Conservation (phyloP, 169 alveolate genomes). For the Babesia sp. region DNA sequence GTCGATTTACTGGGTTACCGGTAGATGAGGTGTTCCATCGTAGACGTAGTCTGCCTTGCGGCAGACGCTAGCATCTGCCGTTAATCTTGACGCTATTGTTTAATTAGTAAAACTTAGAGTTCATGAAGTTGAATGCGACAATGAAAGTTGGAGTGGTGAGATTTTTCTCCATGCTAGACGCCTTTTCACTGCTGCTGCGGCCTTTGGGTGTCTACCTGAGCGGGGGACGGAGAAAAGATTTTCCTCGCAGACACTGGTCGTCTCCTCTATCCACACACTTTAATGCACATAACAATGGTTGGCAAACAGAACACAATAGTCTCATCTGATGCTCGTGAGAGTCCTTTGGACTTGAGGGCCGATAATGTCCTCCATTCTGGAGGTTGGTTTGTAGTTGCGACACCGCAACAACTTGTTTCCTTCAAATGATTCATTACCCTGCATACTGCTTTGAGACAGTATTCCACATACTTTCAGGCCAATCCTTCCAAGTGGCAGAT, state of each 20-base stretch:
- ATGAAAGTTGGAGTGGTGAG: not conserved
- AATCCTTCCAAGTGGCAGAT: not conserved
- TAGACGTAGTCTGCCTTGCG: too few species aligned
- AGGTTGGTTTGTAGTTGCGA: not conserved
- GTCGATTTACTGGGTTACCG: too few species aligned
- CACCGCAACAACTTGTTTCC: not conserved
- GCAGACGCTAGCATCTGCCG: too few species aligned
- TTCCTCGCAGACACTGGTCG: not conserved
- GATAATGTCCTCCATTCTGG: not conserved
- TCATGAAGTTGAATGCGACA: too few species aligned
- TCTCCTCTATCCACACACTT: not conserved
- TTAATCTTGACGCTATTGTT: too few species aligned
- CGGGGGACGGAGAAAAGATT: not conserved
- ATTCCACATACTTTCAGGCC: not conserved
- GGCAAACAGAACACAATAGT: not conserved
- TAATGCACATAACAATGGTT: not conserved
- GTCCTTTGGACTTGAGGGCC: not conserved
- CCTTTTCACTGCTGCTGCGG: conserved; percentile 6
- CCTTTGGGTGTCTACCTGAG: not conserved
- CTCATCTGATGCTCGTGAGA: not conserved
- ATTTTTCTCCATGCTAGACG: not conserved
- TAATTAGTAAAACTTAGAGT: too few species aligned
- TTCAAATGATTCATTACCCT: not conserved
- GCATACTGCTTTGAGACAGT: not conserved
- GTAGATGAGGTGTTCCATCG: too few species aligned